Evolutionary conservation across 164 flowering plant genomes (phyloP), one percentile per base, ranked within the genome.

Genomic region (Umbilicus rupestris): DNA sequence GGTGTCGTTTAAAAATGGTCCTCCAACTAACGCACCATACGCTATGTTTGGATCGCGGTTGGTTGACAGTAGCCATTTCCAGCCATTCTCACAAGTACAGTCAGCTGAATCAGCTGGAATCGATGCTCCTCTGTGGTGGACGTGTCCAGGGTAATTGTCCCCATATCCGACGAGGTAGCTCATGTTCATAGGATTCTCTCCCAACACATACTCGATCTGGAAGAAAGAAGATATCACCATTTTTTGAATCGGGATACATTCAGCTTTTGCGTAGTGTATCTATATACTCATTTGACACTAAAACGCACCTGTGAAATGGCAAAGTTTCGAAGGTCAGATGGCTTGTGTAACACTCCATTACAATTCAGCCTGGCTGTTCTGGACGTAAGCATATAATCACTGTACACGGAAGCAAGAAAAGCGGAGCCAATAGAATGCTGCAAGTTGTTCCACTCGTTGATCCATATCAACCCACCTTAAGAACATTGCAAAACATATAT

Each of bases 91-190:
- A 77, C 99, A 94, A 26, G 60, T 55, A 42, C 82, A 79, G 5
- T 90, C 67, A 1, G 64, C 75, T 30, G 78, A 87, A 77, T 84
- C 80, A 5, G 73, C 81, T 28, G 99, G 99, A 35, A 94, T 91
- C 19, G 99, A 94, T 67, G 97, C 97, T 66, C 99, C 99, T 70
- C 99, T 81, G 47, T 94, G 97, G 78, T 94, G 97, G 64, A 91
- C 96, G 59, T 57, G 80, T 65, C 80, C 66, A 58, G 99, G 96
- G 75, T 80, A 94, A 11, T 88, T 82, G 30, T 79, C 82, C 3
- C 99, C 94, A 50, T 85, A 89, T 0, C 99, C 99, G 39, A 94
- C 90, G n/a, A 94, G 84, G 73, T 68, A 94, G 75, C 99, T 94
- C 90, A 84, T 79, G 70, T 81, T 77, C 88, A 81, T 62, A 0